Conservation (phyloP, 257 asterid species). For the Osmanthus fragrans region DNA sequence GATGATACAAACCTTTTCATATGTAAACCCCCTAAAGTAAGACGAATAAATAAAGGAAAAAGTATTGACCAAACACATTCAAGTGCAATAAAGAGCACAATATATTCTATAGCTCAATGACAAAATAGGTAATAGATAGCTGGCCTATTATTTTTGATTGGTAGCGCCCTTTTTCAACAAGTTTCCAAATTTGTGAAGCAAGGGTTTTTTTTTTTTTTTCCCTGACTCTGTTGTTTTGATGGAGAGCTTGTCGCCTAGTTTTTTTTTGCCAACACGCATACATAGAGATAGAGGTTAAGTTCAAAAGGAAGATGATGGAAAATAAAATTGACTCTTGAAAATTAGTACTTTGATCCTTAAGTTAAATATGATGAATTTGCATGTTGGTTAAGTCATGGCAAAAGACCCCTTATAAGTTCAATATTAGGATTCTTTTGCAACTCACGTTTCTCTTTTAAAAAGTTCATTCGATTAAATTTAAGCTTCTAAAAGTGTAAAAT, state of each 20-base stretch:
- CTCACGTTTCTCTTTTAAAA: not conserved
- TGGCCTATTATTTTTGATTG: no score
- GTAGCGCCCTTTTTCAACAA: no score
- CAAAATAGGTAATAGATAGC: no score
- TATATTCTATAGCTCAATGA: no score
- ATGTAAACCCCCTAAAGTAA: no score
- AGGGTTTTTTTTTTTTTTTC: no score
- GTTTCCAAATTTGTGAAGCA: no score
- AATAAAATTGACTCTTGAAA: not conserved
- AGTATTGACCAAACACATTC: no score
- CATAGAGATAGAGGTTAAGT: conserved; percentile 13
- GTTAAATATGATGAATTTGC: not conserved
- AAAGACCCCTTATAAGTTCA: conserved; percentile 1
- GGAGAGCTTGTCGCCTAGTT: conserved; percentile 51
- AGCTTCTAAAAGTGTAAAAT: not conserved
- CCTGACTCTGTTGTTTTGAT: no score
- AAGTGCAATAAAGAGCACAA: no score
- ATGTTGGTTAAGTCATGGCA: not conserved
- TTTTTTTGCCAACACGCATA: conserved; percentile 55
- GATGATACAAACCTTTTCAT: no score
- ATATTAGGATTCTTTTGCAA: not conserved
- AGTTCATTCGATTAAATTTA: not conserved
- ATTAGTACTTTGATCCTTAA: not conserved
- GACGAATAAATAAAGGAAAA: no score
- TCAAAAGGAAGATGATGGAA: not conserved